These are phyloP conservation scores for Saccharata proteae DNA, from an alignment of 2,329 filamentous ascomycete species.

Conservation along the genomic window DNA sequence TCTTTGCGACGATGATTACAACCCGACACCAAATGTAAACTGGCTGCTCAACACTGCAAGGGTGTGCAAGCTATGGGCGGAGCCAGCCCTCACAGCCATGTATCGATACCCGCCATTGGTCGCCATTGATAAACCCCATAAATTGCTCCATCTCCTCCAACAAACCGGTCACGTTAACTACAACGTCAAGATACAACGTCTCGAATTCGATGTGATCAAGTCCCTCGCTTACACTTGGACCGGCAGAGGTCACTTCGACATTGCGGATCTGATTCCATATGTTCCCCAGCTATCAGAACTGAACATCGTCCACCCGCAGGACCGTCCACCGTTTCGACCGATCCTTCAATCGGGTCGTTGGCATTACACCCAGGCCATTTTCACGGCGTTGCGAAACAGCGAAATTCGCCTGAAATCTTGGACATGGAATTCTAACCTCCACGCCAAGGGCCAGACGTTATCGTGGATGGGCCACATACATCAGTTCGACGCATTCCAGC, in stretches of 20 bases:
- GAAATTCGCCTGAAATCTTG: conserved; percentile 36
- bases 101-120: conserved; percentile 58
- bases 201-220: conserved; percentile 56
- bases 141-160: conserved; percentile 43
- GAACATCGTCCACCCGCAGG: conserved; percentile 58
- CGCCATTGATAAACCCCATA: conserved; percentile 34
- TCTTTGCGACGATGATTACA: conserved; percentile 37
- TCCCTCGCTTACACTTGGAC: conserved; percentile 43
- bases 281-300: conserved; percentile 58
- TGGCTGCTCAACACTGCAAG: conserved; percentile 57
- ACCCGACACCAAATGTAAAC: conserved; percentile 32
- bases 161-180: conserved; percentile 45
- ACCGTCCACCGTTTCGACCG: conserved; percentile 52
- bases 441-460: conserved; percentile 14
- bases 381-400: conserved; percentile 47
- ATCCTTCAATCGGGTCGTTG: conserved; percentile 36
- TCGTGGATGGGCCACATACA: conserved; percentile 33
- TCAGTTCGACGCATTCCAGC: conserved; percentile 29
- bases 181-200: conserved; percentile 53
- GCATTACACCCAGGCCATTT: conserved; percentile 55
- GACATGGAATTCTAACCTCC: conserved; percentile 45
- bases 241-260: conserved; percentile 41
- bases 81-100: conserved; percentile 61
- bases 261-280: conserved; percentile 47
- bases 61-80: conserved; percentile 50